phyloP scores from a whole-genome alignment of 192 early-diverging fungal genomes.

The Coemansia sp. region DNA sequence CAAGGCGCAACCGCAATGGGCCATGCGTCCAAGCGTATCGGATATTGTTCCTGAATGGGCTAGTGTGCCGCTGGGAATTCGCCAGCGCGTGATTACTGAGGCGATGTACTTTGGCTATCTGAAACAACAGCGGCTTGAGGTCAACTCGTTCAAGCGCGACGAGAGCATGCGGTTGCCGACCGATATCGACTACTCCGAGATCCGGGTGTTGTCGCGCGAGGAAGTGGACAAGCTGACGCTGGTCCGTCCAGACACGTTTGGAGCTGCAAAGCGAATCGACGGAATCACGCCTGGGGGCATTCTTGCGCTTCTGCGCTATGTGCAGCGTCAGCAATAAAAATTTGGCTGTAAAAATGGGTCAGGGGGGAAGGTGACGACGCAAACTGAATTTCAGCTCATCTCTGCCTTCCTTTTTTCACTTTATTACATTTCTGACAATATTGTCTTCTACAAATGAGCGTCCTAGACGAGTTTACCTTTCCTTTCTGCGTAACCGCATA shows the following conservation, averaged over 20 bases:
- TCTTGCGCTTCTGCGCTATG: constrained; percentile 64
- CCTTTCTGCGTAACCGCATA: constrained; percentile 81
- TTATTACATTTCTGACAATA: background rate
- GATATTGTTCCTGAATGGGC: constrained; percentile 58
- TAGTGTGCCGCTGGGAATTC: constrained; percentile 52
- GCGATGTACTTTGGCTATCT: constrained; percentile 68
- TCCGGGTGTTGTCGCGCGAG: constrained; percentile 46
- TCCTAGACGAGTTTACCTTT: constrained; percentile 50
- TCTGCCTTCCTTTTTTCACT: background rate
- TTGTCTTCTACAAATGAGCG: constrained; percentile 27
- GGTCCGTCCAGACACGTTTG: constrained; percentile 43
- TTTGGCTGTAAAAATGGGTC: background rate
- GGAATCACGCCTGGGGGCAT: constrained; percentile 78
- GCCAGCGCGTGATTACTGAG: constrained; percentile 59
- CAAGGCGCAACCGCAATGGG: constrained; percentile 8
- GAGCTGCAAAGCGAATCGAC: constrained; percentile 76
- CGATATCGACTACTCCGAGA: constrained; percentile 61
- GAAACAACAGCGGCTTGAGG: constrained; percentile 61
- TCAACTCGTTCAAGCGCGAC: constrained; percentile 62
- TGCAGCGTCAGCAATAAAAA: constrained; percentile 20
- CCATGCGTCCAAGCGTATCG: constrained; percentile 9
- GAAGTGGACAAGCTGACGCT: constrained; percentile 43
- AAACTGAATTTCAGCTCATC: background rate
- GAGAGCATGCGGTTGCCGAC: constrained; percentile 61
- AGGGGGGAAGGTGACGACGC: too few relatives aligned